Evolutionary conservation across 345 rosid species (phyloP), one percentile per base, ranked within the genome.

Genomic region (Lepidium aucheri): DNA sequence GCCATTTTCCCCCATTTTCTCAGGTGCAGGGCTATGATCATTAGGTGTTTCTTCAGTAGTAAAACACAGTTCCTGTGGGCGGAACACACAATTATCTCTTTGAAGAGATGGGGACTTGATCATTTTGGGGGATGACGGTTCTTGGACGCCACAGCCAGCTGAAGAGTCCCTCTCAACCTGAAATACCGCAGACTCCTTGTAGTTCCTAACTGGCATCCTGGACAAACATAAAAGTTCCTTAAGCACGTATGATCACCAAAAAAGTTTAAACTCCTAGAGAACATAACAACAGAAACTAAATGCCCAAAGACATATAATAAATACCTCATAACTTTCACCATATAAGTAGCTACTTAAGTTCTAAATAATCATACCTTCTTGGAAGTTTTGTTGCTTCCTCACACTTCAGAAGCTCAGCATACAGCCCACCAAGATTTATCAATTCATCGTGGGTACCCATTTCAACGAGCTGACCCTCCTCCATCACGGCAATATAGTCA

Each of bases 321-420:
- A 53, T 66, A 38, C 46, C 40, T 44, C 60, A 65, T 35, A 26
- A 57, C 18, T 64, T 60, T 41, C 67, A 64, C 28, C 26, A 14
- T 38, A 46, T 24, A 34, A 50, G 47, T 33, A 35, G 58, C n/a
- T 56, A 4, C 15, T 35, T 24, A 34, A 11, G 20, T 61, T 62
- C 33, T 70, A 53, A 17, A 47, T 17, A 44, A 62, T 35, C 45
- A 77, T 89, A 92, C 98, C 98, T 86, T 84, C 86, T 87, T 17
- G 95, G 98, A 67, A 92, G 97, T 82, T 92, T 92, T 18, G 98
- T 80, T 26, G 97, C 97, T 80, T 92, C 98, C 81, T 92, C 98
- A 74, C 95, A 87, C 77, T 86, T 89, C 20, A 92, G 87, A 77
- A 92, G 97, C 76, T 92, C 98, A 8, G 96, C 91, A 72, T 92